Evolutionary conservation across 2,329 filamentous ascomycete species (phyloP), one percentile per base, ranked within the genome.

Genomic region (Sporothrix globosa): DNA sequence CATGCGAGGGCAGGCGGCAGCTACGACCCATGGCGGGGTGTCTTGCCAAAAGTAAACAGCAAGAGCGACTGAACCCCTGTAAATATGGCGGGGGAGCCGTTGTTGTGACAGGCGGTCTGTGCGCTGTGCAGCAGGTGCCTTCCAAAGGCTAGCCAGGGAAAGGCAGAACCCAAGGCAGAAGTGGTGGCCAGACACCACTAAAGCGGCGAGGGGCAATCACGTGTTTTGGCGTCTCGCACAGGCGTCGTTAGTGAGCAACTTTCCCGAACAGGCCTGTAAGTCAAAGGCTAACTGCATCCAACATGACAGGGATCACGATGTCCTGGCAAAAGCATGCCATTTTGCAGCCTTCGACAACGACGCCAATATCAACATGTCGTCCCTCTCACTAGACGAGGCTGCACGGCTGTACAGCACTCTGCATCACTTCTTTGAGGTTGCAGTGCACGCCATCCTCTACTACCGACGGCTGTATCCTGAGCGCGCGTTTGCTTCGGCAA

Each of bases 381-480:
- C 68, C 13, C 56, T 74, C 44, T 56, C 72, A 7, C 53, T 71
- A 19, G 61, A 70, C 69, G 67, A 72, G 68, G 88, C 82, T 76
- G 85, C 78, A 78, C 82, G 78, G 68, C 87, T 94, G 74, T 85
- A 94, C 74, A 81, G 84, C 70, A 87, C 89, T 67, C 94, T 97
- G 81, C 87, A 87, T 73, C 87, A 90, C 77, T 97, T 97, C 81
- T 87, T 97, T 70, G 92, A 90, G 72, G 88, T 95, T 73, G 87
- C 91, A 75, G 88, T 95, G 73, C 94, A 97, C 83, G 92, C 92
- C 71, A 90, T 97, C 76, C 88, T 97, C 75, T 95, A 90, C 83
- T 89, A 96, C 76, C 91, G 94, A 75, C 80, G 81, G 72, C 88
- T 97, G 76, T 97, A 97, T 80, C 93, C 94, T 0, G 80, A 82